phyloP scores from a whole-genome alignment of 352 stramenopile species.

The Pythium brachiatum region DNA sequence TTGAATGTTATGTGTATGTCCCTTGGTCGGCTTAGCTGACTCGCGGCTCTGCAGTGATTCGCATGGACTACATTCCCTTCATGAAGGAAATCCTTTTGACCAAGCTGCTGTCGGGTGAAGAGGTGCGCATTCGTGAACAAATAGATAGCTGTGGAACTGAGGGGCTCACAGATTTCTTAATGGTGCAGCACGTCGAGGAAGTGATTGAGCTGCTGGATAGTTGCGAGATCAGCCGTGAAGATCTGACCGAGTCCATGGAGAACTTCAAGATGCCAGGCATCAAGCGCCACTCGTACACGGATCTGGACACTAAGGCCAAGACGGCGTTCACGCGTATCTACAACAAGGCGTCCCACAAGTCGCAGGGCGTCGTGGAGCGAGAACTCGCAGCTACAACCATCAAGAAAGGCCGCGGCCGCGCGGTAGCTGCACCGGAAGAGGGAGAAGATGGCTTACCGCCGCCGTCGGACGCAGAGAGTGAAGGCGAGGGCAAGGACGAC shows the following conservation, averaged over 20 bases:
- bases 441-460: constrained; percentile 51
- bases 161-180: neutral
- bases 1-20: neutral
- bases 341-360: constrained; percentile 92
- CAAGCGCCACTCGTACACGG: constrained; percentile 68
- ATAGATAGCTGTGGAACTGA: too few relatives aligned
- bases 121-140: constrained; percentile 55
- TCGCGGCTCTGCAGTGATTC: constrained; percentile 53
- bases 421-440: constrained; percentile 23
- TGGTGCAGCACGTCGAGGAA: constrained; percentile 68
- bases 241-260: constrained; percentile 97
- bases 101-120: constrained; percentile 69
- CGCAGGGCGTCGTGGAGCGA: constrained; percentile 91
- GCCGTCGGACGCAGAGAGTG: constrained; percentile 70
- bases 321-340: constrained; percentile 91
- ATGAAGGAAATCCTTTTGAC: constrained; percentile 90
- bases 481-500: constrained; percentile 57
- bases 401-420: constrained; percentile 70
- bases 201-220: constrained; percentile 95
- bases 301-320: constrained; percentile 90
- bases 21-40: neutral
- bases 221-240: constrained; percentile 96
- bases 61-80: constrained; percentile 85
- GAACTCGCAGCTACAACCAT: constrained; percentile 63
- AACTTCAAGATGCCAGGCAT: constrained; percentile 81